Evolutionary conservation across 2,329 filamentous ascomycete species (phyloP), one percentile per base, ranked within the genome.

Genomic region (Xylaria sp.): DNA sequence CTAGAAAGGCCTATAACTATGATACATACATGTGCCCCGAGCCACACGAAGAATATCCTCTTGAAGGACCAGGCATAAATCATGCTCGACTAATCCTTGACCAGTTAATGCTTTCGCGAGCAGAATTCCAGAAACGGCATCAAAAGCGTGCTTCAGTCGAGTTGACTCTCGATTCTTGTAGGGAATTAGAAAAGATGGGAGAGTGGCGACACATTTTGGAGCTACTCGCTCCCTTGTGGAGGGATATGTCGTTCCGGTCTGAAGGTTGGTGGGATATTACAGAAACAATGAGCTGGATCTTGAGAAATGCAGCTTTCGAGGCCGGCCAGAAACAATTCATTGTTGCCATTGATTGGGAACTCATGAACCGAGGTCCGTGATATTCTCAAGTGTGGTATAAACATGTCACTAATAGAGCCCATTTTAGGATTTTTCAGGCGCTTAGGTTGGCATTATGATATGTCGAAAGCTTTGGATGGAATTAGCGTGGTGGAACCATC

Each of bases 11-110:
- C 0, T 88, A 88, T 69, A 82, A 82, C 1, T 90, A 91, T 70
- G 90, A 92, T 75, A 88, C 86, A 1, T 92, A 91, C 77, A 84
- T 92, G 81, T 91, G 89, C 64, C 88, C 88, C 13, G 85, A 88
- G 47, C 89, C 90, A 1, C 82, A 89, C 69, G 83, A 89, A 70
- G 89, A 91, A 73, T 84, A 84, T 58, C 87, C 88, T 0, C 71
- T 89, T 16, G 77, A 80, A 23, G 83, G 84, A 3, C 71, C 77
- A 5, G 86, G 87, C 0, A 82, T 88, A 50, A 83, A 90, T 68
- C 88, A 91, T 75, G 80, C 84, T 1, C 81, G 84, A 66, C 76
- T 89, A 27, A 87, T 91, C 37, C 80, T 89, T 27, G 82, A 87
- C 48, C 82, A 81, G 54, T 77, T 91, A 10, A 79, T 82, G 59